Evolutionary conservation across 768 basidiomycete species (phyloP), one percentile per base, ranked within the genome.

Genomic region (Leucocoprinus sp.): DNA sequence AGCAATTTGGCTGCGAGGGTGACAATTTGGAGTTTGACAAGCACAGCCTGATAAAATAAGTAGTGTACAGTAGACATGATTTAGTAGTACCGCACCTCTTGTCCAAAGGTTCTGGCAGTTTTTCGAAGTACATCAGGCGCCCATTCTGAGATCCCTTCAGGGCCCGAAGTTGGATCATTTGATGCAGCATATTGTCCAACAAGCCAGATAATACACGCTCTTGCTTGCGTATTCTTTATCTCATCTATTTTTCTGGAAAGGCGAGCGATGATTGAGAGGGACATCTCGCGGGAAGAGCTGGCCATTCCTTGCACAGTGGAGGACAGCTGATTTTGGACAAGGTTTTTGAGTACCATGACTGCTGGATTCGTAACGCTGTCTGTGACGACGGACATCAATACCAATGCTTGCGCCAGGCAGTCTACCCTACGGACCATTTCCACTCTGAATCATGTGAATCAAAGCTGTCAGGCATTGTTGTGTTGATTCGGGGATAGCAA

Each of bases 161-260:
- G 68, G 1, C 67, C 61, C 14, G 62, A 52, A 31, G 54, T 48
- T 19, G 54, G 57, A 31, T 64, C 64, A 14, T 60, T 56, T 5
- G 63, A 60, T 11, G 71, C 71, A 14, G 85, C 77, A 57, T 90
- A 90, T 60, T 96, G 91, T 0, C 95, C 93, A 0, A 92, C 91
- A 0, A 97, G 76, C 92, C 95, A 96, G 19, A 91, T 65, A 1
- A 97, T 80, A 53, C 87, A 92, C 0, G 93, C 91, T 23, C 89
- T 69, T 1, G 93, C 92, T 55, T 80, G 75, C 1, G 82, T 69
- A 54, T 93, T 88, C 5, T 68, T 74, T 41, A 97, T 87, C 42
- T 80, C 82, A 38, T 91, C 87, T 37, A 95, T 74, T 24, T 76
- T 74, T 39, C 76, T 71, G 0, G 91, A 89, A 5, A 97, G 77